Evolutionary conservation across 2,329 filamentous ascomycete genomes (phyloP).

Genomic region (Hortaea werneckii): DNA sequence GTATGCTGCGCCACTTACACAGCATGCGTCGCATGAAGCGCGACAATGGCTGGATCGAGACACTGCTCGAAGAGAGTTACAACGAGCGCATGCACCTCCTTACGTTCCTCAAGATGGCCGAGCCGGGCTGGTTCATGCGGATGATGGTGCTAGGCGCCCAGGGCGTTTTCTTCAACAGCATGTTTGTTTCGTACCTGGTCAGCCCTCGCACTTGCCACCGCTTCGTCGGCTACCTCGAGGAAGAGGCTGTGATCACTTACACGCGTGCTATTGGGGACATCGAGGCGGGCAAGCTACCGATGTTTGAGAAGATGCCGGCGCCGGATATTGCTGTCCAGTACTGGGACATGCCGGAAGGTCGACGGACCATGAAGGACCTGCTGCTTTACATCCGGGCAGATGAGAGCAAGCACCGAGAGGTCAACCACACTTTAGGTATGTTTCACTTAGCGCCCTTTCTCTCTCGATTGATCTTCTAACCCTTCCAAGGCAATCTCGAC

Average conservation of each 20-base stretch:
- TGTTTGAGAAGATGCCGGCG: slow-evolving; percentile 67
- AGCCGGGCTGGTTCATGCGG: slow-evolving; percentile 83
- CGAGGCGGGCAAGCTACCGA: slow-evolving; percentile 70
- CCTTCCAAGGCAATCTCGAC: not conserved
- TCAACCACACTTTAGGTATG: slow-evolving; percentile 78
- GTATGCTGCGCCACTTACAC: slow-evolving; percentile 82
- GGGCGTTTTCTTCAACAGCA: slow-evolving; percentile 88
- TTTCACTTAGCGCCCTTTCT: not conserved
- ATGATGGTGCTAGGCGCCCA: slow-evolving; percentile 85
- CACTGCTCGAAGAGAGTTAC: slow-evolving; percentile 27
- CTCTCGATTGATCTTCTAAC: not conserved
- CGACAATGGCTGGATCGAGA: slow-evolving; percentile 82
- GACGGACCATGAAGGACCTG: slow-evolving; percentile 74
- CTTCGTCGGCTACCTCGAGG: slow-evolving; percentile 94
- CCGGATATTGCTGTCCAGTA: slow-evolving; percentile 86
- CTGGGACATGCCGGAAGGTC: slow-evolving; percentile 84
- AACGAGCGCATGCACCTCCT: slow-evolving; percentile 59
- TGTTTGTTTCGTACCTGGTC: slow-evolving; percentile 82
- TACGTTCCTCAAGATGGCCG: slow-evolving; percentile 84
- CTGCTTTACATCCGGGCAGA: slow-evolving; percentile 83
- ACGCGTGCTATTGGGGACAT: slow-evolving; percentile 80
- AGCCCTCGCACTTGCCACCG: slow-evolving; percentile 83
- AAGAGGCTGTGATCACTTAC: slow-evolving; percentile 94
- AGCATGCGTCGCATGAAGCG: slow-evolving; percentile 76
- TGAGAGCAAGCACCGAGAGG: slow-evolving; percentile 70